Evolutionary conservation across 2,329 filamentous ascomycete species (phyloP), one percentile per base, ranked within the genome.

Genomic region (Pseudocercospora eumusae): DNA sequence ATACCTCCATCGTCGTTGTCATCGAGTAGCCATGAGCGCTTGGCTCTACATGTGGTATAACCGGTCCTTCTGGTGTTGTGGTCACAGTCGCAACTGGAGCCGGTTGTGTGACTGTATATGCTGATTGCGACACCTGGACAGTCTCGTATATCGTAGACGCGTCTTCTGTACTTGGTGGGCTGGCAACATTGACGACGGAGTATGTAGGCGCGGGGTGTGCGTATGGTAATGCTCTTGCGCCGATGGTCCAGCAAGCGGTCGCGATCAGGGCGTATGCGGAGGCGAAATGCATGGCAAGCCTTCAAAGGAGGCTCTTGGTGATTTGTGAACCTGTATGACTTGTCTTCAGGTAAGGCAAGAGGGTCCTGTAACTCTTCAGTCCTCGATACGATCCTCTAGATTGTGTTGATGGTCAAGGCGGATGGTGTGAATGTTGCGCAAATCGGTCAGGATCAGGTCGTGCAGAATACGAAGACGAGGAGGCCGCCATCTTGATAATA

Each of bases 171-270:
- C 49, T 59, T 9, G 68, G 64, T 44, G 67, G 64, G 18, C 64
- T 59, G 50, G 66, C 70, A 44, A 73, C 72, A 59, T 74, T 65
- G 53, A 74, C 72, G 21, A 74, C 70, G 23, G 68, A 68, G 58
- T 73, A 74, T 53, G 68, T 70, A 33, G 67, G 60, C 49, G 61
- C 63, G 4, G 64, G 62, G 28, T 63, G 55, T 36, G 71, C 69
- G 57, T 65, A 60, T 20, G 72, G 72, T 27, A 72, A 59, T 50
- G 72, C 72, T 59, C 65, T 61, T 60, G 68, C 66, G 61, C 53
- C 40, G 55, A 68, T 33, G 27, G 62, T 64, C 56, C 73, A 59
- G 60, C 61, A 70, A 61, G 65, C 62, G 21, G 67, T 64, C 49
- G 68, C 66, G 33, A 69, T 50, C 36, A 67, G 49, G 20, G 50